Percentiles rank a stretch among this genome's conserved stretches.
Conservation (phyloP, 2,329 filamentous ascomycete species). For the Hortaea sp. region DNA sequence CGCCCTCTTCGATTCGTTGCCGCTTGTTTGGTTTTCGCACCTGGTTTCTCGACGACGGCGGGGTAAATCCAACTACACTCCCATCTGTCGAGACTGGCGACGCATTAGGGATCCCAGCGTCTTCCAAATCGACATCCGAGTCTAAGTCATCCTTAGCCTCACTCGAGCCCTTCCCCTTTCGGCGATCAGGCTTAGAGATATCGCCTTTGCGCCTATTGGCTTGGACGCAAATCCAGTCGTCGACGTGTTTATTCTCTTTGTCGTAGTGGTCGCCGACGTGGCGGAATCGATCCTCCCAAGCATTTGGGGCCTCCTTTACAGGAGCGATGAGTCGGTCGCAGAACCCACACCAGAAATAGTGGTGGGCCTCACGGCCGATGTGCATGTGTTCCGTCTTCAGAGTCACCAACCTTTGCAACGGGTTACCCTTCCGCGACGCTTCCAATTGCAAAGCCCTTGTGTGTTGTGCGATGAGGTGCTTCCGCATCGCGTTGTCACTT, state of each 20-base stretch:
- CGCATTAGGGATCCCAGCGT: constrained; percentile 1
- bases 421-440: not conserved
- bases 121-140: constrained; percentile 3
- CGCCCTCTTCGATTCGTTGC: not conserved
- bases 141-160: not conserved
- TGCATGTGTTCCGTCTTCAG: constrained; percentile 28
- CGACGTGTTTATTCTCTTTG: constrained; percentile 43
- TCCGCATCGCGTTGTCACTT: constrained; percentile 44
- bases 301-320: constrained; percentile 30
- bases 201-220: constrained; percentile 26
- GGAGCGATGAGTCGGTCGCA: constrained; percentile 52
- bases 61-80: no score
- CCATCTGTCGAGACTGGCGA: no score
- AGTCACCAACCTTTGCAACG: not conserved
- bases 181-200: constrained; percentile 3
- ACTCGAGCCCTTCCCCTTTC: not conserved
- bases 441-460: not conserved
- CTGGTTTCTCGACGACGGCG: no score
- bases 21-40: not conserved
- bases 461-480: constrained; percentile 25
- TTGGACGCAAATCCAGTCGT: constrained; percentile 45
- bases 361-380: constrained; percentile 55
- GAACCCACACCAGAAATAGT: constrained; percentile 81
- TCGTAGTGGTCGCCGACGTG: constrained; percentile 69
- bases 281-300: constrained; percentile 39